phyloP scores from a whole-genome alignment of 1,139 yeast species.

The Diutina scorzettiae region DNA sequence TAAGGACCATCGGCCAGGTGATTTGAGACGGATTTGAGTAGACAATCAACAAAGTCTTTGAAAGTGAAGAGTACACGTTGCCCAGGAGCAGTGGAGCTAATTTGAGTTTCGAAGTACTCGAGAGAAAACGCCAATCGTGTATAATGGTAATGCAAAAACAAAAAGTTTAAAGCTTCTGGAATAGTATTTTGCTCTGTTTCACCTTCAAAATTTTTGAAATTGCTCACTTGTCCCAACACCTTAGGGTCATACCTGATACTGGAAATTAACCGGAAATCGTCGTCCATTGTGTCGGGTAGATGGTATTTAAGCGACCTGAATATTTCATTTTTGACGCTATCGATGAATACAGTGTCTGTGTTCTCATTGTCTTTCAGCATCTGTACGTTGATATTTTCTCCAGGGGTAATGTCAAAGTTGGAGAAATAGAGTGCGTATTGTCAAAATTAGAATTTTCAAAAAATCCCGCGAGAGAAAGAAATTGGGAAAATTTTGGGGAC shows the following conservation, averaged over 20 bases:
- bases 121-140: constrained; percentile 45
- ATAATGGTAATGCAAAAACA: constrained; percentile 53
- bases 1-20: constrained; percentile 27
- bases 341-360: not conserved
- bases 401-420: no score
- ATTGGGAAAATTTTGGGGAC: no score
- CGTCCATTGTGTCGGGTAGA: not conserved
- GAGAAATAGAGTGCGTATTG: no score
- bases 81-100: constrained; percentile 10
- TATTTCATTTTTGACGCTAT: not conserved
- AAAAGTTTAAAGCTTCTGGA: constrained; percentile 32
- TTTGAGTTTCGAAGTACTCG: constrained; percentile 32
- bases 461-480: no score
- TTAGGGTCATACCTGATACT: constrained; percentile 67
- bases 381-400: no score
- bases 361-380: no score
- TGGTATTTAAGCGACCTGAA: not conserved
- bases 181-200: no score
- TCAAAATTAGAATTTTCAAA: no score
- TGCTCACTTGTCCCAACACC: constrained; percentile 17
- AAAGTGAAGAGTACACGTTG: constrained; percentile 26
- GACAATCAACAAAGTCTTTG: constrained; percentile 27
- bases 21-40: constrained; percentile 22
- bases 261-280: constrained; percentile 38
- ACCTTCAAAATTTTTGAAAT: no score